Base-by-base conservation (phyloP, 495 filamentous ascomycete genomes). In the Lasiosphaeris hirsuta region DNA sequence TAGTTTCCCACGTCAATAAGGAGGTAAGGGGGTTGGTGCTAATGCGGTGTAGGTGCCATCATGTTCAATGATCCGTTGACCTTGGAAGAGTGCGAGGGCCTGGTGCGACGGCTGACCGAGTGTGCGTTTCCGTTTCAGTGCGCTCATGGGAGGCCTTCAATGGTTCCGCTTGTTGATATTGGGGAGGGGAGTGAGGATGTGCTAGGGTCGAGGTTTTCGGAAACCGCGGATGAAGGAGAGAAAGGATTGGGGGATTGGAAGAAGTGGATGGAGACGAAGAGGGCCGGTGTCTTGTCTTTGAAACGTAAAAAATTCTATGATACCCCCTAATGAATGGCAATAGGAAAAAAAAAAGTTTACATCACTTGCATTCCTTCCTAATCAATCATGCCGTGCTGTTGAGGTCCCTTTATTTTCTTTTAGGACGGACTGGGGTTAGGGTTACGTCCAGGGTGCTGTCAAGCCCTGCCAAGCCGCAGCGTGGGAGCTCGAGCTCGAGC, bases 101-200 rank as follows among this genome's bases (percentile, higher is more conserved):
- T 98, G 14, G 72, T 97, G 9, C 40, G 60, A 10, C 78, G 77
- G 40, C 74, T 98, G 35, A 79, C 84, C 8, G 63, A 63, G 2
- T 95, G 89, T 59, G 84, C 77, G 1, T 94, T 97, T 64, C 94
- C 95, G 6, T 97, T 97, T 62, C 89, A 93, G 64, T 98, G 94
- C 69, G 94, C 90, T 14, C 92, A 92, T 77, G 92, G 89, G 34
- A 83, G 90, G 60, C 87, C 88, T 17, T 86, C 84, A 23, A 86
- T 92, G 83, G 78, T 90, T 9, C 90, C 90, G 4, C 64, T 92
- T 17, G 74, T 90, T 7, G 83, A 88, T 61, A 42, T 89, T 30
- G 51, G 39, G 35, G 75, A 76, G 8, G 44, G 15, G 14, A 14
- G 43, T 13, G 49, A 30, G 23, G 23, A 33, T 19, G 38, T 10